Evolutionary conservation across 2,329 filamentous ascomycete genomes (phyloP), one percentile per base, ranked within the genome.

Genomic region (Pseudogymnoascus sp.): DNA sequence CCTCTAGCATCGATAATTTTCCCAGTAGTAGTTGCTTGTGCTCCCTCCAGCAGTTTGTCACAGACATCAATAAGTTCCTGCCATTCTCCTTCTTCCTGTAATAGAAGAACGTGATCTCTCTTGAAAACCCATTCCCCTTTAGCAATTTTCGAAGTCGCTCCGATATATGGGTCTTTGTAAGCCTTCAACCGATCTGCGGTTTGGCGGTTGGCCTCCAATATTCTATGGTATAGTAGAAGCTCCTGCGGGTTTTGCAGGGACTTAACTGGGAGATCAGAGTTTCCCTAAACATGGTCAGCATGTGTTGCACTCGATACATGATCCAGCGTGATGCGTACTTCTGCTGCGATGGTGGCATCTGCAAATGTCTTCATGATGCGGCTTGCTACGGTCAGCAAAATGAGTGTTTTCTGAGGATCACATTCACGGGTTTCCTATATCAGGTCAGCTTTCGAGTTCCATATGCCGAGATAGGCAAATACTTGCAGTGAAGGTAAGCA

Each of bases 191-290:
- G 64, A 43, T 70, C 64, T 33, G 69, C 66, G 18, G 57, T 57
- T 43, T 68, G 69, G 2, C 66, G 66, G 59, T 67, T 65, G 6
- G 59, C 60, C 35, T 65, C 62, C 15, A 68, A 63, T 30, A 72
- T 66, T 38, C 68, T 66, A 15, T 72, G 68, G 18, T 71, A 59
- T 6, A 73, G 64, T 14, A 71, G 60, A 7, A 72, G 53, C 60
- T 73, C 71, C 62, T 73, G 71, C 36, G 70, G 68, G 14, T 66
- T 69, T 15, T 73, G 69, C n/a, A 73, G 67, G 12, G 71, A 67
- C n/a, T 67, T 66, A 25, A 66, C 28, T 25, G 70, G 70, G 15
- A 53, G 47, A 20, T n/a, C n/a, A 2, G 47, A 53, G 33, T 53
- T 53, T 4, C 47, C 47, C 47, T 53, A 35, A 33, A 35, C 6